Base-by-base conservation (phyloP, 2,329 filamentous ascomycete genomes). In the Ophiognomonia clavigignenti-juglandacearum region DNA sequence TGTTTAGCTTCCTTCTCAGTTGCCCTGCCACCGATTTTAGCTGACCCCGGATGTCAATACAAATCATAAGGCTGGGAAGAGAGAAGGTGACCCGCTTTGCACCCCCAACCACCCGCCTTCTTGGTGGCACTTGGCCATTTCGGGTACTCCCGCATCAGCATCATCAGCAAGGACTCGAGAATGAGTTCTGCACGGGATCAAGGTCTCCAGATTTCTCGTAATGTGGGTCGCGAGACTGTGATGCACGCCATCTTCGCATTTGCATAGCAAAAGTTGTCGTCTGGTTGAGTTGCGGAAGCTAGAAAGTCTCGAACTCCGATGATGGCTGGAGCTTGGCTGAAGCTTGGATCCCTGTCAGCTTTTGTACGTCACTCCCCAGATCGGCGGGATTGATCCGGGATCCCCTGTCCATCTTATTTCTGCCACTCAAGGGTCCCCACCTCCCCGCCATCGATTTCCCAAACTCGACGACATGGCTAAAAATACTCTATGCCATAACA, bases 11-110 rank as follows among this genome's bases (percentile, higher is more conserved):
- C 9, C 22, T 20, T 18, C 23, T 23, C 16, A 19, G 35, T 37
- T 39, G 36, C 36, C 36, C 36, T 39, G 36, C 36, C 36, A 39
- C 36, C 36, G 36, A 39, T 22, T 39, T 39, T 39, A 39, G 36
- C 36, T 20, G 34, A 13, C 16, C 8, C 6, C 32, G n/a, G n/a
- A 36, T 36, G 34, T 36, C 34, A 36, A 36, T 20, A 36, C 16
- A 36, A 36, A 36, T 36, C 34, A 16, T 18, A 36, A 10, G 34
- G 34, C 34, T 36, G 34, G 34, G 34, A 11, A 36, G 16, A 9
- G 19, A 20, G 22, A 19, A 18, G n/a, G 13, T 6, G 34, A 9
- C 34, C 16, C 29, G 29, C 29, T 31, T 10, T 6, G 24, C 24
- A 9, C 34, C 9, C 34, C 34, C 34, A 36, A 36, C 34, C 34